A percentile compares a stretch with the other conserved stretches of the same genome.
phyloP scores from a whole-genome alignment of 495 filamentous ascomycete genomes.

The Lepraria neglecta region DNA sequence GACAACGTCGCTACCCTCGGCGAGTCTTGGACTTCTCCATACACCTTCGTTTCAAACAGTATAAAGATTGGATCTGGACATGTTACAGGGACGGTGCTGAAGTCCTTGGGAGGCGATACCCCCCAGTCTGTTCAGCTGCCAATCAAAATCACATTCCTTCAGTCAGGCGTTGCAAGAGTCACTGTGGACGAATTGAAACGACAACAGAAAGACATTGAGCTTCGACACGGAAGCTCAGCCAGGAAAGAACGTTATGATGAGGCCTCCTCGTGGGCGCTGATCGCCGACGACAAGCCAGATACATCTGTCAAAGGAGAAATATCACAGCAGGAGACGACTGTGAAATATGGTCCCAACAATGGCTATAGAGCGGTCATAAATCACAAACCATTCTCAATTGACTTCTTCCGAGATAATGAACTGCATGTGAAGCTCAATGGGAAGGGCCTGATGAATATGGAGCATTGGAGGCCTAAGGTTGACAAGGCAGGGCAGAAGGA shows the following conservation, averaged over 20 bases:
- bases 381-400: constrained; percentile 72
- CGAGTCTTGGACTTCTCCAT: constrained; percentile 71
- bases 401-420: constrained; percentile 75
- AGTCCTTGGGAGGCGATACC: constrained; percentile 57
- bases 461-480: constrained; percentile 90
- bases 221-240: constrained; percentile 75
- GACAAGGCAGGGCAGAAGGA: constrained; percentile 54
- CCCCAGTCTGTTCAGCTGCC: constrained; percentile 64
- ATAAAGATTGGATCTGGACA: constrained; percentile 72
- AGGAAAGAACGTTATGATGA: constrained; percentile 94
- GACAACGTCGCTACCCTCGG: constrained; percentile 61
- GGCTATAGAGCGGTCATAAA: constrained; percentile 74
- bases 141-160: constrained; percentile 76
- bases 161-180: constrained; percentile 81
- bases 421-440: constrained; percentile 87
- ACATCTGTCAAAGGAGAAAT: constrained; percentile 57
- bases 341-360: constrained; percentile 72
- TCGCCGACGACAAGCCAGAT: constrained; percentile 67
- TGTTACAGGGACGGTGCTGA: constrained; percentile 70
- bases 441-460: constrained; percentile 78
- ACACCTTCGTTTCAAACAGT: constrained; percentile 63
- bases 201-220: constrained; percentile 78
- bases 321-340: constrained; percentile 56
- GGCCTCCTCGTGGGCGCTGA: constrained; percentile 76
- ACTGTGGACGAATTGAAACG: constrained; percentile 85